A percentile compares a stretch with the other conserved stretches of the same genome.
Conservation (phyloP, 495 filamentous ascomycete genomes). For the Lindgomyces ingoldianus region DNA sequence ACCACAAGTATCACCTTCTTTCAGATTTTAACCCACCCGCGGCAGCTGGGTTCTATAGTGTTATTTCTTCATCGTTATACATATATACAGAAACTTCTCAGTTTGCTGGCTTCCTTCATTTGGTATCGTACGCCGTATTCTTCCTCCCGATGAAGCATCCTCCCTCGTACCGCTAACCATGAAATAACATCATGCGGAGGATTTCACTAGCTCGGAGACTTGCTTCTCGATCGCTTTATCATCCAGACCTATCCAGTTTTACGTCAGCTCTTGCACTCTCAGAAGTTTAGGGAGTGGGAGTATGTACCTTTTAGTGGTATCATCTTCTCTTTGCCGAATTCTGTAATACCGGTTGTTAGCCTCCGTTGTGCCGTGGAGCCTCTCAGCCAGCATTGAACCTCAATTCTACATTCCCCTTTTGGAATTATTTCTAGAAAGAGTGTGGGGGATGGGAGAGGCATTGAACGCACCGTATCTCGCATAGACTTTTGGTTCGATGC, state of each 20-base stretch:
- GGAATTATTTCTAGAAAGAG: not conserved
- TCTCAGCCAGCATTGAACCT: not conserved
- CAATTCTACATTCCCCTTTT: not conserved
- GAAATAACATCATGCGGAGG: conserved; percentile 31
- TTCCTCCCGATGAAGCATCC: too few relatives aligned
- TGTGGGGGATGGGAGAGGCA: not conserved
- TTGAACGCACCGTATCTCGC: conserved; percentile 81
- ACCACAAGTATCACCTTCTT: too few relatives aligned
- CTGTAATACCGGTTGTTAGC: conserved; percentile 48
- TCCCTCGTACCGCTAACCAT: too few relatives aligned
- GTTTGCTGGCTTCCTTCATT: too few relatives aligned
- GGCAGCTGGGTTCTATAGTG: too few relatives aligned
- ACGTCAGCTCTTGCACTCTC: conserved; percentile 15
- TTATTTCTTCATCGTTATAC: too few relatives aligned
- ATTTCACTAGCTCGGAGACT: conserved; percentile 78
- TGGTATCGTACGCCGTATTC: too few relatives aligned
- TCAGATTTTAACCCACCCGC: too few relatives aligned
- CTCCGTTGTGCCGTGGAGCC: too few relatives aligned
- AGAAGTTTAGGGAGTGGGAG: conserved; percentile 6
- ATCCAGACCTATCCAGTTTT: conserved; percentile 63
- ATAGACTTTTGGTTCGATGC: conserved; percentile 79
- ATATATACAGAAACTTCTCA: too few relatives aligned
- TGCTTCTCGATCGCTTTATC: conserved; percentile 92
- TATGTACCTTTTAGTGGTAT: conserved; percentile 72
- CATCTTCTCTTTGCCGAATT: conserved; percentile 85